These are phyloP conservation scores for Elymus sibiricus DNA, from an alignment of 176 grass and related monocot genomes.

Conservation along the genomic window DNA sequence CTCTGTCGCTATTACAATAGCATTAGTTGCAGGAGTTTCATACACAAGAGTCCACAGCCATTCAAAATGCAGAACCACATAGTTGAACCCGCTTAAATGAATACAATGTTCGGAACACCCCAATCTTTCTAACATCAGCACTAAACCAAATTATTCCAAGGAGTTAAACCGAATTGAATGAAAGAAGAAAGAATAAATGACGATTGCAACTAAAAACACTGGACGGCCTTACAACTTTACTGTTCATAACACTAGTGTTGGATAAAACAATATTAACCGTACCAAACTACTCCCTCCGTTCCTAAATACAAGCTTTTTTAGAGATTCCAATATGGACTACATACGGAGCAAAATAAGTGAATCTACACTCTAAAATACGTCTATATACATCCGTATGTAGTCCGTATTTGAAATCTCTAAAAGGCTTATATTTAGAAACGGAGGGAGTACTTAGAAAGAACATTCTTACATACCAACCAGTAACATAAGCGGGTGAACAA, in stretches of 20 bases:
- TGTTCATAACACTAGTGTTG: not conserved
- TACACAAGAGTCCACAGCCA: not conserved
- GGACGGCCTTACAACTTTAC: not conserved
- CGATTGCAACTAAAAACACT: not conserved
- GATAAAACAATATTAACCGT: not conserved
- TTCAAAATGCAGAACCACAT: not conserved
- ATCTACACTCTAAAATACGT: too few relatives aligned
- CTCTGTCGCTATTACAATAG: not conserved
- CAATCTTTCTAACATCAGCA: not conserved
- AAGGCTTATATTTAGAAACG: too few relatives aligned
- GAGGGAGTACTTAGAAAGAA: not conserved
- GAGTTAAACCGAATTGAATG: not conserved
- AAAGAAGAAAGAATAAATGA: not conserved
- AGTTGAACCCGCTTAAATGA: not conserved
- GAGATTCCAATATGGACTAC: too few relatives aligned
- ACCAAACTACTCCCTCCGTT: not conserved
- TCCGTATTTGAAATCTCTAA: too few relatives aligned
- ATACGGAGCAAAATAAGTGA: too few relatives aligned
- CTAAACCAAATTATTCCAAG: not conserved
- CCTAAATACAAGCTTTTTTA: too few relatives aligned
- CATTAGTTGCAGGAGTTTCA: not conserved
- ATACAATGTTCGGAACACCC: not conserved
- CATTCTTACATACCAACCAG: not conserved
- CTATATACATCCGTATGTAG: too few relatives aligned
- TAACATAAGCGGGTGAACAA: not conserved